Evolutionary conservation across 805 yeast species (phyloP).

Genomic region (Pichia rugopelliculosa): DNA sequence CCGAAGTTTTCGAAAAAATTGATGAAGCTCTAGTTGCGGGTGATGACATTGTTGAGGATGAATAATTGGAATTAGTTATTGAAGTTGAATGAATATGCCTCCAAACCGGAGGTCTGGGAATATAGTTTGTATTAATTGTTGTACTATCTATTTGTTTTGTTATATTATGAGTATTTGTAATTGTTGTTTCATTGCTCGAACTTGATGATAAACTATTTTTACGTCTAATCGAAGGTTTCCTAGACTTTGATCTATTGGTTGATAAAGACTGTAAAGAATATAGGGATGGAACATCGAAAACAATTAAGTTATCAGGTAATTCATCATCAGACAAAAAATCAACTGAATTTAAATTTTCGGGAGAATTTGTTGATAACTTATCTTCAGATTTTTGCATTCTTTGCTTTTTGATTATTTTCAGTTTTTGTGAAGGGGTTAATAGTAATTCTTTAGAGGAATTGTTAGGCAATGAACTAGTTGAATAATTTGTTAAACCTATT

Average conservation of each 20-base stretch:
- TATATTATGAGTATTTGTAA: conserved; percentile 9
- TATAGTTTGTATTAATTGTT: not conserved
- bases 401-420: conserved; percentile 19
- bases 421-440: conserved; percentile 24
- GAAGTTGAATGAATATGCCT: conserved; percentile 1
- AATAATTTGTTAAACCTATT: not conserved
- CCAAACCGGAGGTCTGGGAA: not conserved
- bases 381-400: conserved; percentile 3
- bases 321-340: conserved; percentile 44
- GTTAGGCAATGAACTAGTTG: conserved; percentile 1
- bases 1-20: conserved; percentile 33
- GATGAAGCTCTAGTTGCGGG: conserved; percentile 40
- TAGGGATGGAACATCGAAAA: conserved; percentile 60
- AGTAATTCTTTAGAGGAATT: conserved; percentile 7
- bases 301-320: conserved; percentile 43
- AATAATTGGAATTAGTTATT: not conserved
- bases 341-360: conserved; percentile 20
- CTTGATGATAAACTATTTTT: conserved; percentile 5
- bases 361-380: conserved; percentile 9
- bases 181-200: not conserved
- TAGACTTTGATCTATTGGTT: conserved; percentile 17
- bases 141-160: conserved; percentile 5
- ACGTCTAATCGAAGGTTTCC: conserved; percentile 9
- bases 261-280: conserved; percentile 40
- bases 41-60: conserved; percentile 21